Conservation (phyloP, 805 yeast genomes). For the Metschnikowia matae region DNA sequence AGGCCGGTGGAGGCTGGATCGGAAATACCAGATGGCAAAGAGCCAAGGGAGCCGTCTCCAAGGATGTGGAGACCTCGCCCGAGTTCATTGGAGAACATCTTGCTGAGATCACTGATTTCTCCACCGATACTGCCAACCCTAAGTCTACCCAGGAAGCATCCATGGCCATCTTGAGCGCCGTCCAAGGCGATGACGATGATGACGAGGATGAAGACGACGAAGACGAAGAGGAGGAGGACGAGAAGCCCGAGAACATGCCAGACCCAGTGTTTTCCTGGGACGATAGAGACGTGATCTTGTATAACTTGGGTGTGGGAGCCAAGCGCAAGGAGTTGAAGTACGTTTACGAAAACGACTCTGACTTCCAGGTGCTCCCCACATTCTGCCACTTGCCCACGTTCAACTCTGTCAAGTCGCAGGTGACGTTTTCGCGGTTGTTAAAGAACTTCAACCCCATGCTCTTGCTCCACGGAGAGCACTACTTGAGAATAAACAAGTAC, state of each 20-base stretch:
- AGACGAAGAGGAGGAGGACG: conserved; percentile 37
- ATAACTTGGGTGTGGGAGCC: conserved; percentile 90
- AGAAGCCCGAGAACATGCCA: conserved; percentile 31
- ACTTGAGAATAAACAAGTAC: conserved; percentile 66
- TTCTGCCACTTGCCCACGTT: conserved; percentile 88
- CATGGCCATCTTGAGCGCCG: conserved; percentile 68
- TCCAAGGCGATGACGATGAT: conserved; percentile 46
- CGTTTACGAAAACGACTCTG: conserved; percentile 67
- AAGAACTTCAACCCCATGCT: conserved; percentile 85
- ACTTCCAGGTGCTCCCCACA: conserved; percentile 84
- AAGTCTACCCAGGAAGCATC: conserved; percentile 71
- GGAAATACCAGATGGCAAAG: conserved; percentile 95
- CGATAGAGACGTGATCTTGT: conserved; percentile 70
- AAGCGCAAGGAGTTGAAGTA: conserved; percentile 70
- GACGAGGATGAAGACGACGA: conserved; percentile 27
- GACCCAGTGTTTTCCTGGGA: conserved; percentile 53
- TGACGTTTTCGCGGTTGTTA: conserved; percentile 57
- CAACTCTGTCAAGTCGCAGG: conserved; percentile 53
- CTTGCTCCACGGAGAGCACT: conserved; percentile 94
- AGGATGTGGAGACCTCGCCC: conserved; percentile 49
- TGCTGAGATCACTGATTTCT: conserved; percentile 62
- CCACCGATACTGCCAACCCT: conserved; percentile 48
- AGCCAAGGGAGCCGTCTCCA: conserved; percentile 75
- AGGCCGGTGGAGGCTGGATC: conserved; percentile 95
- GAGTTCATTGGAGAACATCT: conserved; percentile 72